Conservation (phyloP, 345 rosid species). For the Melaleuca alternifolia region DNA sequence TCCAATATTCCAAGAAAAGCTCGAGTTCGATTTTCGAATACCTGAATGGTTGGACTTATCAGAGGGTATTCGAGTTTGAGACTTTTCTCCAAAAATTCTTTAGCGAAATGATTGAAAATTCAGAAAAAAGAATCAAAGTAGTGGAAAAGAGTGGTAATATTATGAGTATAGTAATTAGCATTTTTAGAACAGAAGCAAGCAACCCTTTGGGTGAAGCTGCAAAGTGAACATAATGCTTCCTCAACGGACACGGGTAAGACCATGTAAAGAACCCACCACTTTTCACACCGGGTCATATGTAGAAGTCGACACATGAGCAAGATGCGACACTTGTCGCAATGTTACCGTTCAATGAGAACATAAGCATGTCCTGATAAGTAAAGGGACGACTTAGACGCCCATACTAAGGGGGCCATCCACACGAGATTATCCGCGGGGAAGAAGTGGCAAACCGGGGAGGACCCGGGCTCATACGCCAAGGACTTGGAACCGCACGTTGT, state of each 20-base stretch:
- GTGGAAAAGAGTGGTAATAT: too few species aligned
- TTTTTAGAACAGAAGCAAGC: too few species aligned
- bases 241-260: too few species aligned
- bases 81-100: too few species aligned
- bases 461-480: slow-evolving; percentile 40
- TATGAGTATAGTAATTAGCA: too few species aligned
- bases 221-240: too few species aligned
- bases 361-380: neutral
- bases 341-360: neutral
- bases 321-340: neutral
- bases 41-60: neutral
- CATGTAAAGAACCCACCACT: too few species aligned
- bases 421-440: slow-evolving; percentile 50
- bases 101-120: too few species aligned
- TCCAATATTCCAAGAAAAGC: neutral
- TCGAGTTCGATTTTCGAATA: neutral
- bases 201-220: too few species aligned
- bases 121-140: too few species aligned
- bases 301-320: neutral
- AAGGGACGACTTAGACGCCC: neutral
- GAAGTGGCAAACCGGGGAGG: slow-evolving; percentile 64
- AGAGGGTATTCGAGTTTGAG: neutral
- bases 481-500: slow-evolving; percentile 51
- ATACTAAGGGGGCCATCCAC: slow-evolving; percentile 31
- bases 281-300: too few species aligned